Conservation (phyloP, 371 early-diverging fungal species). For the Mortierella sp. region DNA sequence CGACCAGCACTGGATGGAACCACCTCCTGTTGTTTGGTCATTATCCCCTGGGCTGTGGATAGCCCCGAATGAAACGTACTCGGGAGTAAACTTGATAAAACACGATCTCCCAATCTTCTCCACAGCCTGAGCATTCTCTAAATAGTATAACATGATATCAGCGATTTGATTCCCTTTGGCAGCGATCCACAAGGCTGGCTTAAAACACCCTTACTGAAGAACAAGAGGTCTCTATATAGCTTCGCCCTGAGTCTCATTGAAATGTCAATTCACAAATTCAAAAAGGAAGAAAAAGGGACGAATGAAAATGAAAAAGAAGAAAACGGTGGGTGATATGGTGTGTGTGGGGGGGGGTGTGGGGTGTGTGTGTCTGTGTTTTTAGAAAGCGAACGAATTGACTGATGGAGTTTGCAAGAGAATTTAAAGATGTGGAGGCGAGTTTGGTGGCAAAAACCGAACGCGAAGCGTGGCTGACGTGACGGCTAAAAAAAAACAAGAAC, state of each 20-base stretch:
- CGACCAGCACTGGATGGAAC: constrained; percentile 54
- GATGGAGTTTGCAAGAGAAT: not conserved
- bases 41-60: constrained; percentile 33
- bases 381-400: not conserved
- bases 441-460: constrained; percentile 10
- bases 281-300: not conserved
- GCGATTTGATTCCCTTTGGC: not conserved
- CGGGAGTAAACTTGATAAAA: constrained; percentile 47
- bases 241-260: constrained; percentile 48
- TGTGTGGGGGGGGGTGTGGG: too few relatives aligned
- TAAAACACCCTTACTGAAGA: constrained; percentile 37
- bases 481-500: not conserved
- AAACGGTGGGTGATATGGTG: too few relatives aligned
- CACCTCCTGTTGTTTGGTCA: constrained; percentile 20
- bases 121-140: constrained; percentile 51
- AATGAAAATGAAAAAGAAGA: not conserved
- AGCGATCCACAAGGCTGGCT: too few relatives aligned
- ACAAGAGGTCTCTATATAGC: constrained; percentile 38
- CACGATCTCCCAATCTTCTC: constrained; percentile 52
- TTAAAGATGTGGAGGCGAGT: not conserved
- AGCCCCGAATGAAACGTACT: constrained; percentile 47
- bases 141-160: not conserved
- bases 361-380: not conserved
- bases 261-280: not conserved
- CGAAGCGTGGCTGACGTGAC: not conserved